Evolutionary conservation across 176 grass and related monocot genomes (phyloP).

Genomic region (Bolboschoenus planiculmis): DNA sequence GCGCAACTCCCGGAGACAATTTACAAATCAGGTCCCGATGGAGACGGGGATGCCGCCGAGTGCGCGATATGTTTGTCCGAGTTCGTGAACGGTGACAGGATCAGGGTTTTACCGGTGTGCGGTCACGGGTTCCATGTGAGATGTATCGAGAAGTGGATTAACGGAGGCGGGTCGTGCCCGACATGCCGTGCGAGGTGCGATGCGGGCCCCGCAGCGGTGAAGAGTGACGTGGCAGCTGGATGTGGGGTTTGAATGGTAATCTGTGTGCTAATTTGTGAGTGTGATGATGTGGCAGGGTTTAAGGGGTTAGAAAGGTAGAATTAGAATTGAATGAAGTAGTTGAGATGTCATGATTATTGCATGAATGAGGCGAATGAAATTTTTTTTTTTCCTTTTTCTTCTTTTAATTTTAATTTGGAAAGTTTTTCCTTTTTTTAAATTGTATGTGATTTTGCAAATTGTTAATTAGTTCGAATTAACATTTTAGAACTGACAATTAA

Average conservation of each 20-base stretch:
- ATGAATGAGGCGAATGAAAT: slow-evolving; percentile 18
- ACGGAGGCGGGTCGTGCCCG: slow-evolving; percentile 28
- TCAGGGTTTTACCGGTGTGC: slow-evolving; percentile 27
- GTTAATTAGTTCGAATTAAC: neutral
- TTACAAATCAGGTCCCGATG: neutral
- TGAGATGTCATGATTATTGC: neutral
- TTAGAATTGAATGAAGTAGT: slow-evolving; percentile 9
- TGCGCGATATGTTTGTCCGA: slow-evolving; percentile 40
- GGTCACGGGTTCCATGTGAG: slow-evolving; percentile 36
- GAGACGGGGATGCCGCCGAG: neutral
- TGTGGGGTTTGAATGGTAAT: neutral
- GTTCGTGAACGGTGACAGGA: slow-evolving; percentile 28
- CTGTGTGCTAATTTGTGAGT: neutral
- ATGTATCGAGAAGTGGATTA: slow-evolving; percentile 38
- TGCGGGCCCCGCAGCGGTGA: neutral
- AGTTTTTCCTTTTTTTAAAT: neutral
- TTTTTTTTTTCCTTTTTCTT: neutral
- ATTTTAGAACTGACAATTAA: neutral
- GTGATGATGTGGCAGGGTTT: neutral
- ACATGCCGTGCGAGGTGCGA: slow-evolving; percentile 30
- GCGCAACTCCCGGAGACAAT: neutral
- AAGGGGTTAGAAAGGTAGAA: neutral
- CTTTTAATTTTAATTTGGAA: slow-evolving; percentile 21
- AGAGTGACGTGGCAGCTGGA: neutral
- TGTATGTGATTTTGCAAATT: neutral